A percentile compares a stretch with the other conserved stretches of the same genome.
Evolutionary conservation across 495 filamentous ascomycete species (phyloP).

Genomic region (Trichoderma erinaceum): DNA sequence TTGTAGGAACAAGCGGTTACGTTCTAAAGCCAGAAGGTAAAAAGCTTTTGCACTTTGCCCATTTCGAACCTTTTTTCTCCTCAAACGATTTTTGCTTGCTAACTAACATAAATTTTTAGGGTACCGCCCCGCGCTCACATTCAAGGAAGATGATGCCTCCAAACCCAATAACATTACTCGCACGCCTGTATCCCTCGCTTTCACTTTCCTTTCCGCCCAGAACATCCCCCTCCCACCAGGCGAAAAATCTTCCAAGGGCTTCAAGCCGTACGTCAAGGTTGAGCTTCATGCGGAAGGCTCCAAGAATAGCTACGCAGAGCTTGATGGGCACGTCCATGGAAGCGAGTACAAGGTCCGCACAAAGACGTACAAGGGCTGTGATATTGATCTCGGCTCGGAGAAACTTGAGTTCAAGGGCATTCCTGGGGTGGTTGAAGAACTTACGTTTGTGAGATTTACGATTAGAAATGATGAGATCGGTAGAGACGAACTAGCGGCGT

Average conservation of each 20-base stretch:
- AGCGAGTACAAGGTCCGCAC: slow-evolving; percentile 66
- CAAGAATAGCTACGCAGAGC: slow-evolving; percentile 19
- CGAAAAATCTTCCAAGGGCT: slow-evolving; percentile 51
- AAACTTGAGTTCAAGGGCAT: slow-evolving; percentile 56
- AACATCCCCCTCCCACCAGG: slow-evolving; percentile 47
- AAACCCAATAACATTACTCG: slow-evolving; percentile 29
- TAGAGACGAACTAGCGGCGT: slow-evolving; percentile 70
- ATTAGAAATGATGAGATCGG: slow-evolving; percentile 76
- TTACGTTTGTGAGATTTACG: slow-evolving; percentile 82
- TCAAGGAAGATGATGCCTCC: neutral
- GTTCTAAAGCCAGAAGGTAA: slow-evolving; percentile 70
- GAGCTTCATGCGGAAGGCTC: slow-evolving; percentile 68
- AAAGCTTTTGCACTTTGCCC: neutral
- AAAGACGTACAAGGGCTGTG: slow-evolving; percentile 51
- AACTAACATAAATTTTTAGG: neutral
- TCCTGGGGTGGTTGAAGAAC: slow-evolving; percentile 61
- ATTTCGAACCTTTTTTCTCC: neutral
- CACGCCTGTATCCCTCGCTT: slow-evolving; percentile 46
- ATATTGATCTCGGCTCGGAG: slow-evolving; percentile 67
- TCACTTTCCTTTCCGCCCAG: slow-evolving; percentile 53
- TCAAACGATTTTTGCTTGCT: neutral
- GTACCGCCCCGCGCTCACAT: slow-evolving; percentile 1
- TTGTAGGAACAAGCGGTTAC: slow-evolving; percentile 72
- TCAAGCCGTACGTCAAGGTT: slow-evolving; percentile 74
- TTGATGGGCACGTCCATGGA: slow-evolving; percentile 37